Evolutionary conservation across 2,329 filamentous ascomycete species (phyloP), one percentile per base, ranked within the genome.

Genomic region (Colletotrichum nymphaeae): DNA sequence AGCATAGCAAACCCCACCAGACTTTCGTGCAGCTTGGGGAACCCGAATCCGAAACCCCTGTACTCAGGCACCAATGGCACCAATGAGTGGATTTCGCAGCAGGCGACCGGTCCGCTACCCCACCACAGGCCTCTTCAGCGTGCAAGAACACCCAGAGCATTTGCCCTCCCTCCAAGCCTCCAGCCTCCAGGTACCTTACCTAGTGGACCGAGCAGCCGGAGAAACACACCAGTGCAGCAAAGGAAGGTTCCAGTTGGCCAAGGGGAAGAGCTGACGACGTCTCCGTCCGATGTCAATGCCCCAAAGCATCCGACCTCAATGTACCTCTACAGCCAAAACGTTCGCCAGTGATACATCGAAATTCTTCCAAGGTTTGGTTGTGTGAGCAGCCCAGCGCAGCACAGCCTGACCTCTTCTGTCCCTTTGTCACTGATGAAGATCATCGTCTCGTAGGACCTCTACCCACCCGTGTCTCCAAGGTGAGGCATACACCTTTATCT

Each of bases 241-340:
- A 57, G 49, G 69, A 70, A 73, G 56, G 67, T 73, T 73, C 71
- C 71, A 73, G 71, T 49, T 71, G 62, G 60, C 60, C 42, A 52
- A 64, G 60, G 32, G 30, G 63, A 69, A 67, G 71, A 73, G 71
- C 71, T 73, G 71, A 73, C 71, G 71, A 73, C 71, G 71, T 73
- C 67, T 69, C 67, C 71, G 71, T 73, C 67, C 62, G 67, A 71
- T 66, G 60, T 66, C 60, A 57, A 73, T 73, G 71, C 60, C 60
- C 46, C 59, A 66, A 67, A 35, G 30, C 35, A 24, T 55, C 32
- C 32, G 32, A 60, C 46, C 9, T 52, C 24, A 26, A 67, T 32
- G 63, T 67, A 71, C 63, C 63, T 55, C n/a, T 7, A 16, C 49
- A 26, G 53, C 52, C 26, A 58, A 28, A 53, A 32, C 28, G 42